Conservation (phyloP, 176 grass and related monocot species). For the Themeda triandra region DNA sequence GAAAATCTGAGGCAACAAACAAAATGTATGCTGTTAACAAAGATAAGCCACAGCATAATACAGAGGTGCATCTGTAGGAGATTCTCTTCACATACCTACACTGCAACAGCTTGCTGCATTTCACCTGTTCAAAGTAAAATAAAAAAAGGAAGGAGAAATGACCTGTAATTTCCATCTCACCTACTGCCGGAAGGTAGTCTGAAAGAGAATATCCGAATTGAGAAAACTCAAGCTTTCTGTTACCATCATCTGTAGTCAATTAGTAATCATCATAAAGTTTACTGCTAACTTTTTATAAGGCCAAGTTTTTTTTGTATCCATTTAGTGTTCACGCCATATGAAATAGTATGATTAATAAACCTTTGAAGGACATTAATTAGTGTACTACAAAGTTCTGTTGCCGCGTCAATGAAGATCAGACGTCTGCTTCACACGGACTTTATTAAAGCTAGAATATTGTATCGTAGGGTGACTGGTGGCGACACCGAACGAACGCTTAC, state of each 20-base stretch:
- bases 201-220: not conserved
- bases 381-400: not conserved
- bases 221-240: not conserved
- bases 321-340: not conserved
- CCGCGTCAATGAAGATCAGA: constrained; percentile 4
- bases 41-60: not conserved
- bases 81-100: not conserved
- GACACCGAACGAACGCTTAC: not conserved
- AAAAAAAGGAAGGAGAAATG: not conserved
- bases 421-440: constrained; percentile 20
- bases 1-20: not conserved
- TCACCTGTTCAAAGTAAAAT: not conserved
- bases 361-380: not conserved
- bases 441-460: constrained; percentile 3
- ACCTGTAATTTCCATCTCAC: constrained; percentile 1
- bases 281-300: not conserved
- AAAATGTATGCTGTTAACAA: not conserved
- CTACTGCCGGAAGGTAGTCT: not conserved
- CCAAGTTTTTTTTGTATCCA: not conserved
- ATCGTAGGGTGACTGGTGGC: not conserved
- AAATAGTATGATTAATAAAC: constrained; percentile 13
- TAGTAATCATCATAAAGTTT: not conserved
- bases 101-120: not conserved
- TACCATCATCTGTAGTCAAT: not conserved
- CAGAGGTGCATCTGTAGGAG: not conserved